Evolutionary conservation across 306 rosid genomes (phyloP), one percentile per base, ranked within the genome.

Genomic region (Abrus pulchellus): DNA sequence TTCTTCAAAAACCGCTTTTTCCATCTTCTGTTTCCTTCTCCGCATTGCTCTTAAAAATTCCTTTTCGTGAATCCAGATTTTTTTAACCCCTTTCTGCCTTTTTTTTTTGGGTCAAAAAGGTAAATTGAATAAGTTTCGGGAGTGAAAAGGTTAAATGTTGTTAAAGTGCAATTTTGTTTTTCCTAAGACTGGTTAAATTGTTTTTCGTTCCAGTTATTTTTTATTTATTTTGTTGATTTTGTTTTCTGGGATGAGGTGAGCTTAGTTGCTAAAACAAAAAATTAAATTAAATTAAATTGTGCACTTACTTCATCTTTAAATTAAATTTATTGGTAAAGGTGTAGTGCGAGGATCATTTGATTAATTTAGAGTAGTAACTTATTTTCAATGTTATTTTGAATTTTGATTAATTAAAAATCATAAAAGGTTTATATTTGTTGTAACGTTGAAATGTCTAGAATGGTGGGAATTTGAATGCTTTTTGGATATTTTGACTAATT

Each of bases 1-100:
- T 60, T 76, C 90, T 45, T 85, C 82, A 63, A 68, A 75, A 90
- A 90, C 71, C 71, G 33, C 33, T 74, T 64, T 48, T 72, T 62
- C 1, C 5, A 9, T 14, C 1, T 30, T 9, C 10, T 63, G 5
- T 4, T 27, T 41, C 33, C 80, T 81, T 81, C 34, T 69, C 7
- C 57, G 13, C 6, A 10, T 62, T 74, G 59, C 33, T 40, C 13
- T 12, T 8, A 1, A 32, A 54, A 68, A 48, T 49, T 28, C 45
- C 8, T 3, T 82, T 54, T 81, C 0, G 28, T 47, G 53, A 47
- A 48, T 48, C 53, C 53, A 1, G 11, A 4, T 40, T 72, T 48
- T 74, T 55, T 56, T 45, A 9, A 40, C 7, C 4, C 44, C 36
- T 5, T 80, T 62, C 50, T 11, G 4, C 56, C 20, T 65, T 72